phyloP scores from a whole-genome alignment of 139 green algal genomes.

The Haematococcus sp. region DNA sequence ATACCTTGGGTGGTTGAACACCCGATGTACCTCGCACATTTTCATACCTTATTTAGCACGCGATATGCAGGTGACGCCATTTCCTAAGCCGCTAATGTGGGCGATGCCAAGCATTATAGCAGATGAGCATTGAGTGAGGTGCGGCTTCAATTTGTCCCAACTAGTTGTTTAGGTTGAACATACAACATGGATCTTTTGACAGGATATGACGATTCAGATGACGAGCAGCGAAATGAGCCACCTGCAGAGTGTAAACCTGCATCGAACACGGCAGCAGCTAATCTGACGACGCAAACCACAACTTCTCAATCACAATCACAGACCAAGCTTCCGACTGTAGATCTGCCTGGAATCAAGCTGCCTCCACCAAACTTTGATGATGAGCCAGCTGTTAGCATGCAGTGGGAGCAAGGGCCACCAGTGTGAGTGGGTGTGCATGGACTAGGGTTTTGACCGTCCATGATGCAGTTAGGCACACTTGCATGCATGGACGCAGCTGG shows the following conservation, averaged over 20 bases:
- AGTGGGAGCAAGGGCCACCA: not conserved
- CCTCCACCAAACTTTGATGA: not conserved
- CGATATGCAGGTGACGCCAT: not conserved
- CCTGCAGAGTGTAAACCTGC: no score
- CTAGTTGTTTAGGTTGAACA: no score
- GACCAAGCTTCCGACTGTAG: not conserved
- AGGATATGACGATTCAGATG: conserved; percentile 20
- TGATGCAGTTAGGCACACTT: no score
- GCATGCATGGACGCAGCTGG: no score
- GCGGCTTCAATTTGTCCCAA: no score
- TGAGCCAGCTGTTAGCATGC: not conserved
- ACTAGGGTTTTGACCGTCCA: no score
- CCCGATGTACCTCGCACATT: not conserved
- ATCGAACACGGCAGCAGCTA: not conserved
- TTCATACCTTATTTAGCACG: not conserved
- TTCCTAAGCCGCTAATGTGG: not conserved
- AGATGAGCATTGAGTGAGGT: not conserved
- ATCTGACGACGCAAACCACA: not conserved
- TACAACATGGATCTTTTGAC: conserved; percentile 19
- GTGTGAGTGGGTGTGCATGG: not conserved
- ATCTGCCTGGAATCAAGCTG: not conserved
- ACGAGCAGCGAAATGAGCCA: conserved; percentile 2
- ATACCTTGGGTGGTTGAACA: no score
- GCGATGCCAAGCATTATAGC: no score
- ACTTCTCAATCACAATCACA: not conserved